Evolutionary conservation across 2,329 filamentous ascomycete genomes (phyloP).

Genomic region (Hymenoscyphus fraxineus): DNA sequence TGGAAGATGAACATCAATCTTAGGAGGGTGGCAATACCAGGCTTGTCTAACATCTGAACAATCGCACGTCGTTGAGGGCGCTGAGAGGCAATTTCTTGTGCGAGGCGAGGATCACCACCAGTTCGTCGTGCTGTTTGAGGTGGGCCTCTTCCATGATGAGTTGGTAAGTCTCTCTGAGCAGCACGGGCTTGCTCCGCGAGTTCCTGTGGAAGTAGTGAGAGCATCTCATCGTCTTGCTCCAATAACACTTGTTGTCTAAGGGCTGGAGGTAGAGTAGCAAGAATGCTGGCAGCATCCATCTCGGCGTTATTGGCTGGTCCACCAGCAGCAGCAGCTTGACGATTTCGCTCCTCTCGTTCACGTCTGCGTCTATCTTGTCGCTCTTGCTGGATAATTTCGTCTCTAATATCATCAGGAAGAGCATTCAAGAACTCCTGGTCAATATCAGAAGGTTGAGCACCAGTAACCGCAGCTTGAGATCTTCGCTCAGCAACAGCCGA

Average conservation of each 20-base stretch:
- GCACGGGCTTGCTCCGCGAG: conserved; percentile 82
- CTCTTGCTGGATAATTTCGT: conserved; percentile 89
- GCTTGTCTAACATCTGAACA: conserved; percentile 95
- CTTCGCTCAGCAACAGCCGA: conserved; percentile 81
- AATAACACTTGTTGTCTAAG: conserved; percentile 83
- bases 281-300: conserved; percentile 89
- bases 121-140: conserved; percentile 47
- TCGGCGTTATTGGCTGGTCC: conserved; percentile 60
- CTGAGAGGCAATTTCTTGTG: conserved; percentile 28
- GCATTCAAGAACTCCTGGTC: conserved; percentile 93
- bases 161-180: conserved; percentile 46
- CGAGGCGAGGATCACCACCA: conserved; percentile 37
- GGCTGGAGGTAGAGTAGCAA: conserved; percentile 81
- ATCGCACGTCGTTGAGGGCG: conserved; percentile 75
- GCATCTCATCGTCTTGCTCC: conserved; percentile 85
- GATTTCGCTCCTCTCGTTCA: conserved; percentile 68
- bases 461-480: conserved; percentile 66
- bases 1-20: conserved; percentile 98
- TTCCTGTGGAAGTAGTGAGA: conserved; percentile 79
- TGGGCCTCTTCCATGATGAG: conserved; percentile 23
- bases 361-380: conserved; percentile 72
- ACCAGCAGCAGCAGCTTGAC: conserved; percentile 53
- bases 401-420: conserved; percentile 81
- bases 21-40: conserved; percentile 89
- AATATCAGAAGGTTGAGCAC: conserved; percentile 76